A percentile compares a stretch with the other conserved stretches of the same genome.
phyloP scores from a whole-genome alignment of 2,329 filamentous ascomycete species.

The Cercospora zeae-maydis region DNA sequence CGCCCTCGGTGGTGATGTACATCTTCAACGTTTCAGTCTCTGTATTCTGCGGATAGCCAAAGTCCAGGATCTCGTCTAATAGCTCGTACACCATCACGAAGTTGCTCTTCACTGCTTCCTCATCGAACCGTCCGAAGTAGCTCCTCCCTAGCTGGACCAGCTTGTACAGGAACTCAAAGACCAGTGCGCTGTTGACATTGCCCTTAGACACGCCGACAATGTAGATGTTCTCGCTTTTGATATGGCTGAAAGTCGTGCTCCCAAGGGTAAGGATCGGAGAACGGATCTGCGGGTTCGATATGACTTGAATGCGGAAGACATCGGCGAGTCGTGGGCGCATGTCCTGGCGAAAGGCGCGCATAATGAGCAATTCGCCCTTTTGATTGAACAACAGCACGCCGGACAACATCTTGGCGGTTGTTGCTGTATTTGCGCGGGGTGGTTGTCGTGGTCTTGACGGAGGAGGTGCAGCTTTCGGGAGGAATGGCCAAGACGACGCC shows the following conservation, averaged over 20 bases:
- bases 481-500: background rate
- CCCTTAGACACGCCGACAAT: conserved; percentile 96
- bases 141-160: conserved; percentile 85
- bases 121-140: conserved; percentile 98
- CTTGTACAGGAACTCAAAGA: conserved; percentile 96
- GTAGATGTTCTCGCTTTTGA: conserved; percentile 99
- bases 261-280: conserved; percentile 96
- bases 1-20: conserved; percentile 99
- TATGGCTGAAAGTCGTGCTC: conserved; percentile 98
- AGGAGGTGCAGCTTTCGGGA: conserved; percentile 2
- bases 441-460: conserved; percentile 2
- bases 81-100: conserved; percentile 98
- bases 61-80: conserved; percentile 96
- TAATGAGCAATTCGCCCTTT: conserved; percentile 99
- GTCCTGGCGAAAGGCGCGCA: conserved; percentile 97
- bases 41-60: conserved; percentile 97
- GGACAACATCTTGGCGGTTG: conserved; percentile 71
- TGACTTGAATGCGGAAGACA: conserved; percentile 97
- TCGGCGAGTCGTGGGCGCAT: conserved; percentile 96
- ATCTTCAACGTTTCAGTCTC: conserved; percentile 98
- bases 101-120: conserved; percentile 99
- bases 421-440: background rate
- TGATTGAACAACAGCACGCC: conserved; percentile 98
- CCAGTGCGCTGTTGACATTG: conserved; percentile 95
- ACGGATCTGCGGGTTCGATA: conserved; percentile 94